phyloP scores from a whole-genome alignment of 2,329 filamentous ascomycete species.

The Cadophora gregata region DNA sequence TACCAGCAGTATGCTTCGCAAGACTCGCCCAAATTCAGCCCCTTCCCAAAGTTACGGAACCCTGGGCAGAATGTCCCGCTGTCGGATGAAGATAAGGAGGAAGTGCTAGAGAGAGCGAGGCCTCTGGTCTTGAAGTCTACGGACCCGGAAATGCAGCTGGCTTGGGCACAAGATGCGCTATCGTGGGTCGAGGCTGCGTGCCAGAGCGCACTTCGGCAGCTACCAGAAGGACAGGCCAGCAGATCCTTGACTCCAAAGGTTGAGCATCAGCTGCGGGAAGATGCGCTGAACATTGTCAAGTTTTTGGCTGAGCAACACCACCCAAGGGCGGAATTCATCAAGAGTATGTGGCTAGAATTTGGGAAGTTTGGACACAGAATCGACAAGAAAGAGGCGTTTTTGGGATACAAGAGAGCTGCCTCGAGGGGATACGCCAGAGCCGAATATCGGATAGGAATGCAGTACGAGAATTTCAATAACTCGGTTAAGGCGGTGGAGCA shows the following conservation, averaged over 20 bases:
- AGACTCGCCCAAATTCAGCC: slow-evolving; percentile 78
- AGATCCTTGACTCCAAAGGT: slow-evolving; percentile 82
- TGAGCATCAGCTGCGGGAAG: slow-evolving; percentile 85
- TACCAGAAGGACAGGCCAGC: slow-evolving; percentile 50
- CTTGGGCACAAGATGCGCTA: slow-evolving; percentile 93
- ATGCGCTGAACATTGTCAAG: slow-evolving; percentile 89
- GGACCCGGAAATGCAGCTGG: slow-evolving; percentile 94
- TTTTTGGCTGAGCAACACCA: slow-evolving; percentile 92
- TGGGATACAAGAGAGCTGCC: slow-evolving; percentile 83
- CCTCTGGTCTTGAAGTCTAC: slow-evolving; percentile 87
- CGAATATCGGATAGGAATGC: slow-evolving; percentile 97
- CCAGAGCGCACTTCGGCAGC: slow-evolving; percentile 65
- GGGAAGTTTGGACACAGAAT: slow-evolving; percentile 90
- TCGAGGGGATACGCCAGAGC: slow-evolving; percentile 86
- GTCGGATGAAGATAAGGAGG: slow-evolving; percentile 92
- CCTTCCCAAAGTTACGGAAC: slow-evolving; percentile 83
- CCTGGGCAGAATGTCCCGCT: slow-evolving; percentile 88
- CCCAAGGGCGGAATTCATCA: slow-evolving; percentile 92
- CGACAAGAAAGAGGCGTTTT: slow-evolving; percentile 94
- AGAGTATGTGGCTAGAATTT: slow-evolving; percentile 97
- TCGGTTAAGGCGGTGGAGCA: slow-evolving; percentile 88
- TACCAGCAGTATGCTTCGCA: slow-evolving; percentile 24
- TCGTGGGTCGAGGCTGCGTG: slow-evolving; percentile 85
- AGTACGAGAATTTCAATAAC: slow-evolving; percentile 95
- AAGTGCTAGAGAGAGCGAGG: slow-evolving; percentile 83